Evolutionary conservation across 495 filamentous ascomycete species (phyloP), one percentile per base, ranked within the genome.

Genomic region (Aspergillus hancockii): DNA sequence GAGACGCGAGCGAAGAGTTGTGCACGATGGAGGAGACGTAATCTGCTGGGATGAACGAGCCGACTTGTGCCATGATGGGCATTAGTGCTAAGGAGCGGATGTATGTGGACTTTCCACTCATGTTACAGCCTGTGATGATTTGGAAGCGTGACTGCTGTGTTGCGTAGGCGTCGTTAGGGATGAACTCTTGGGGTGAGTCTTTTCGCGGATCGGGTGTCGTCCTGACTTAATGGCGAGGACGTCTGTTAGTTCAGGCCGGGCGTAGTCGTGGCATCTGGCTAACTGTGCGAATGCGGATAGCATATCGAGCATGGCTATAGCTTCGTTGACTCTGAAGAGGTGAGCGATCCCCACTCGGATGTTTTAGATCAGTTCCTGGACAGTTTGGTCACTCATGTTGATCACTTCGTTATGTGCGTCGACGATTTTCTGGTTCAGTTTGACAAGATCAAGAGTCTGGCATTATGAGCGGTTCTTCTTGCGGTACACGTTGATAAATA

Each of bases 91-190:
- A 78, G 8, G 86, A 88, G 58, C 91, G 87, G 67, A 98, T 96
- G 74, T 95, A 98, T 0, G 93, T 98, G 59, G 91, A 91, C 68
- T 97, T 97, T n/a, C 94, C 94, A 65, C 91, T 95, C 95, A 97
- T 98, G 71, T 98, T 98, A 72, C 91, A 94, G 41, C 94, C 94
- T 7, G 94, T 97, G 67, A 98, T 88, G 59, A 98, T 90, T 59
- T 96, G 91, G 70, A 97, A 93, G 8, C 93, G 85, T 32, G 81
- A 83, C 57, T 90, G 85, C 28, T 86, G 75, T 19, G 85, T 87
- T 34, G 91, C 91, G 65, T 91, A 97, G 45, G 90, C 90, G 55
- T 97, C 91, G 63, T 98, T 98, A 0, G 94, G 89, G 32, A 97
- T 77, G 70, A 88, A 98, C 49, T 82, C 85, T 71, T 80, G 13